phyloP scores from a whole-genome alignment of 805 yeast species.

The Pichia exigua region DNA sequence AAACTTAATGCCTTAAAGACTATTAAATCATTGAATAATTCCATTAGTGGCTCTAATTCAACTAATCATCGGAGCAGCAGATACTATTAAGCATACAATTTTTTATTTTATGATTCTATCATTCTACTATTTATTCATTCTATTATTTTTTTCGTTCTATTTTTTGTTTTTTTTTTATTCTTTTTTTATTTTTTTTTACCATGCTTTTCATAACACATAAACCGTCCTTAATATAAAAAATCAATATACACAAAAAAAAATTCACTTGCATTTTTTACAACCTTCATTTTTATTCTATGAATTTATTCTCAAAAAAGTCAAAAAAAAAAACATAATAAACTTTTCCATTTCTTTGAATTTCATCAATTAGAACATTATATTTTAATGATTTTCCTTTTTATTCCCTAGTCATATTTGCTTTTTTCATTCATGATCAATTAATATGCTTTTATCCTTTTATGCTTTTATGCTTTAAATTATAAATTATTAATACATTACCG shows the following conservation, averaged over 20 bases:
- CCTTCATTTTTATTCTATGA: too few species aligned
- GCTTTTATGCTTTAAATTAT: neutral
- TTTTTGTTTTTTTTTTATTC: too few species aligned
- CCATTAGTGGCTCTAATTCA: neutral
- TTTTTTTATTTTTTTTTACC: too few species aligned
- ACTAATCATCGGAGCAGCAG: neutral
- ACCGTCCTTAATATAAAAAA: neutral
- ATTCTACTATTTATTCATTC: neutral
- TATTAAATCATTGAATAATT: neutral
- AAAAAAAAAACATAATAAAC: too few species aligned
- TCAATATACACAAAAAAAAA: neutral
- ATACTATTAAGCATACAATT: neutral
- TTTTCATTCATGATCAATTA: neutral
- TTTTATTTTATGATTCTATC: neutral
- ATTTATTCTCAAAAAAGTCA: too few species aligned
- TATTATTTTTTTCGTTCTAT: too few species aligned
- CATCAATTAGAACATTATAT: neutral
- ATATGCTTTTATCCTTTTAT: neutral
- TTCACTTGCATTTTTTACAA: too few species aligned
- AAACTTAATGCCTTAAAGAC: neutral
- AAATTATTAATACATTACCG: neutral
- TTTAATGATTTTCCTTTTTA: neutral
- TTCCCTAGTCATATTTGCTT: neutral
- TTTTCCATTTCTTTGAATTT: neutral
- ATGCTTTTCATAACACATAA: neutral